phyloP scores from a whole-genome alignment of 2,329 filamentous ascomycete species.

The Macrophomina phaseolina region DNA sequence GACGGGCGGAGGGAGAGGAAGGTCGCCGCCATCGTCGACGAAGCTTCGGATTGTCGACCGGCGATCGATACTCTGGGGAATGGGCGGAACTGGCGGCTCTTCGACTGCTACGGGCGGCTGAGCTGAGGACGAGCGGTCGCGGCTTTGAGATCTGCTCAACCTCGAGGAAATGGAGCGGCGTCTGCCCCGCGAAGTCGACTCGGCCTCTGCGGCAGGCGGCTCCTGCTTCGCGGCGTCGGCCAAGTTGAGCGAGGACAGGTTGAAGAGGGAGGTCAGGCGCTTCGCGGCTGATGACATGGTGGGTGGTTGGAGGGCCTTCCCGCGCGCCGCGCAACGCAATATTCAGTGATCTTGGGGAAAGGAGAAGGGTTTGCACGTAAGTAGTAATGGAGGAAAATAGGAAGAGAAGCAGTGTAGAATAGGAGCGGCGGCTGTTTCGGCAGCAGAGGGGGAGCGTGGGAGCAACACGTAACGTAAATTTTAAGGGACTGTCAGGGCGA shows the following conservation, averaged over 20 bases:
- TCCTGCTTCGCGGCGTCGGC: constrained; percentile 19
- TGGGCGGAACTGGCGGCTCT: constrained; percentile 23
- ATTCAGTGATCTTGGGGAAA: constrained; percentile 3
- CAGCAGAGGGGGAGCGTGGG: neutral
- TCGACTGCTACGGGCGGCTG: constrained; percentile 3
- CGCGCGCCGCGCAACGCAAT: constrained; percentile 25
- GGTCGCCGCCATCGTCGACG: constrained; percentile 24
- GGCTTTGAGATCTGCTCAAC: constrained; percentile 24
- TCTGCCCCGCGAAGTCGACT: constrained; percentile 18
- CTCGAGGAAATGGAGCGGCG: constrained; percentile 21
- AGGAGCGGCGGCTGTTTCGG: constrained; percentile 22
- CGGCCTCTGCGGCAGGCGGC: constrained; percentile 15
- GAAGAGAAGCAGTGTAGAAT: constrained; percentile 7
- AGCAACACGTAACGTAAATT: constrained; percentile 25
- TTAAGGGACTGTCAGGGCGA: constrained; percentile 27
- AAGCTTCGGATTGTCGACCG: constrained; percentile 8
- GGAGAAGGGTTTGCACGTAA: constrained; percentile 14
- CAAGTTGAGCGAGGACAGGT: constrained; percentile 23
- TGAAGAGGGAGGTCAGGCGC: constrained; percentile 28
- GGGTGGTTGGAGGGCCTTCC: constrained; percentile 10
- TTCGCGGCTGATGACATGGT: constrained; percentile 24
- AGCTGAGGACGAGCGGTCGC: constrained; percentile 19
- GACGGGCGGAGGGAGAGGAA: constrained; percentile 21
- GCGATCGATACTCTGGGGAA: constrained; percentile 17
- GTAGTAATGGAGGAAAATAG: constrained; percentile 1